These are phyloP conservation scores for Hyaloscypha variabilis DNA, from an alignment of 495 filamentous ascomycete species.

Conservation along the genomic window DNA sequence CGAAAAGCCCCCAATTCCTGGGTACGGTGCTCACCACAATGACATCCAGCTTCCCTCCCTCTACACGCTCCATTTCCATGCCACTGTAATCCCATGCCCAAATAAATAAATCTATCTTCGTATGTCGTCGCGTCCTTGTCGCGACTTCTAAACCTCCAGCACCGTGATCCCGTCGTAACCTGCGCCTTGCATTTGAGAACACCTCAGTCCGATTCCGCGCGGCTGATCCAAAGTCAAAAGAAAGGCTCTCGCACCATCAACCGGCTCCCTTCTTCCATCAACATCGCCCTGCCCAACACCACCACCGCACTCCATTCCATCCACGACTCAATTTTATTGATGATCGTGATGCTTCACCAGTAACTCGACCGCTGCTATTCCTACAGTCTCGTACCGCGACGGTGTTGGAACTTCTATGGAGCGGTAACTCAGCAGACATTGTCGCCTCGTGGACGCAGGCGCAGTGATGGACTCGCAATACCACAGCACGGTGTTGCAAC, in stretches of 20 bases:
- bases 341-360: constrained; percentile 15
- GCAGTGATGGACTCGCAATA: constrained; percentile 34
- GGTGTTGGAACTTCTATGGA: constrained; percentile 23
- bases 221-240: constrained; percentile 14
- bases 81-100: neutral
- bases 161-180: neutral
- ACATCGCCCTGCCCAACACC: constrained; percentile 16
- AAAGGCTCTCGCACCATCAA: constrained; percentile 7
- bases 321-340: constrained; percentile 4
- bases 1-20: neutral
- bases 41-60: neutral
- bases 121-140: constrained; percentile 21
- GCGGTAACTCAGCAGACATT: constrained; percentile 17
- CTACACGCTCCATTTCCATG: neutral
- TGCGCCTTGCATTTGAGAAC: constrained; percentile 7
- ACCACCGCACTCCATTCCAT: constrained; percentile 10
- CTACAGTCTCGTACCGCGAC: neutral
- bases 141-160: constrained; percentile 8
- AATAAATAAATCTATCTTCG: neutral
- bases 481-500: constrained; percentile 32
- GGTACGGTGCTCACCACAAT: neutral
- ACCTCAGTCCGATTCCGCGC: constrained; percentile 11
- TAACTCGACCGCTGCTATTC: constrained; percentile 14
- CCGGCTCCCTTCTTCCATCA: constrained; percentile 15
- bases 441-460: constrained; percentile 18